A percentile compares a stretch with the other conserved stretches of the same genome.
Conservation (phyloP, 257 asterid genomes). For the Echium plantagineum region DNA sequence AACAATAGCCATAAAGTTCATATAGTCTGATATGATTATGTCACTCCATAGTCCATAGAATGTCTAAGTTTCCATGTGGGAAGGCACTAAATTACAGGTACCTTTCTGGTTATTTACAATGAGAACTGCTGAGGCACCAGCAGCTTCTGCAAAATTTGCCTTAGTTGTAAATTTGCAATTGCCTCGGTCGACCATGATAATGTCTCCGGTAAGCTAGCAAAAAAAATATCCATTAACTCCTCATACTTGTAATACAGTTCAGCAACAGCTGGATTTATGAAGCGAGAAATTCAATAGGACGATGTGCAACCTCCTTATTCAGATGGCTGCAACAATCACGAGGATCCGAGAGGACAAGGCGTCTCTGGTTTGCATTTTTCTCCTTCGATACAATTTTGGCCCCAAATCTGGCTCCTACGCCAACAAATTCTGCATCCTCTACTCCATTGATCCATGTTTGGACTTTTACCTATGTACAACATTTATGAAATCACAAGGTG, state of each 20-base stretch:
- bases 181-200: constrained; percentile 78
- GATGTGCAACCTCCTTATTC: constrained; percentile 39
- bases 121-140: constrained; percentile 90
- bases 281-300: constrained; percentile 2
- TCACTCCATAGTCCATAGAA: neutral
- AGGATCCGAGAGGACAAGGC: constrained; percentile 50
- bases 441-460: constrained; percentile 77
- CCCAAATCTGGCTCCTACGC: constrained; percentile 95
- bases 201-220: constrained; percentile 61
- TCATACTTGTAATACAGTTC: constrained; percentile 6
- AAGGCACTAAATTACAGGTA: constrained; percentile 9
- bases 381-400: constrained; percentile 67
- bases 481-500: too few species aligned
- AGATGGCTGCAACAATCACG: constrained; percentile 60
- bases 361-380: constrained; percentile 67
- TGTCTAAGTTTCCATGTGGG: neutral
- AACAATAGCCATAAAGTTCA: constrained; percentile 2
- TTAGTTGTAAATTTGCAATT: constrained; percentile 70
- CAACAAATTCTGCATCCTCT: constrained; percentile 74
- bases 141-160: constrained; percentile 77
- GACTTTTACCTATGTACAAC: constrained; percentile 60
- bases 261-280: neutral
- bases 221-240: constrained; percentile 13
- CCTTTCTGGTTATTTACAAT: constrained; percentile 83
- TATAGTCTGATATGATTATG: neutral